Base-by-base conservation (phyloP, 2,329 filamentous ascomycete genomes). In the Botrytis porri region DNA sequence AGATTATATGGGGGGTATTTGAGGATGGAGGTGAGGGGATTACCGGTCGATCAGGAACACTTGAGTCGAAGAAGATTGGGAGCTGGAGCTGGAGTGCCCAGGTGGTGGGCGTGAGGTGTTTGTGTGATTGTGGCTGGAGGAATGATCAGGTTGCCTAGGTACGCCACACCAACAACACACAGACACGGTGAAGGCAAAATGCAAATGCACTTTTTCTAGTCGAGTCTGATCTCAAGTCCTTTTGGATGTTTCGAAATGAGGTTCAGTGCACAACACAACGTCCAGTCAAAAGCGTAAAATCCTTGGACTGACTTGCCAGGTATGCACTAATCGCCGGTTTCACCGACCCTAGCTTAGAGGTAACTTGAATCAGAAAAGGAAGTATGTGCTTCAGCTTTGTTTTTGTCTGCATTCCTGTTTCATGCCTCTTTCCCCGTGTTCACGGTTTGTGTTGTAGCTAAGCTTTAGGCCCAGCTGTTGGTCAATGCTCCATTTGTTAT, bases 221-320 rank as follows among this genome's bases (percentile, higher is more conserved):
- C 51, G n/a, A 57, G 51, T 57, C 51, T 29, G 51, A 29, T 57
- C 51, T 57, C 51, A 45, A 41, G 18, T n/a, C 1, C 39, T 64
- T n/a, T 25, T 57, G 39, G n/a, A 32, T 35, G 66, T 69, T 45
- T 69, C 51, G 66, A 69, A 59, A 32, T 43, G 54, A 60, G 29
- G 66, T 57, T 69, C 65, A 69, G 20, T 59, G 65, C 65, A 59
- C 43, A 64, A 43, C 32, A 43, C 16, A 43, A n/a, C 8, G 48
- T 66, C 43, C 63, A 66, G 6, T 51, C 63, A 65, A 22, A 65
- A 37, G 29, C 16, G 35, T 32, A 5, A 66, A 29, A n/a, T 63
- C 14, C 39, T 43, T n/a, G 37, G 37, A 29, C 4, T 61, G 35
- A 37, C 32, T 37, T 37, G 32, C 20, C 32, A 8, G 18, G 7